phyloP scores from a whole-genome alignment of 352 stramenopile species.

The Phytophthora colocasiae region DNA sequence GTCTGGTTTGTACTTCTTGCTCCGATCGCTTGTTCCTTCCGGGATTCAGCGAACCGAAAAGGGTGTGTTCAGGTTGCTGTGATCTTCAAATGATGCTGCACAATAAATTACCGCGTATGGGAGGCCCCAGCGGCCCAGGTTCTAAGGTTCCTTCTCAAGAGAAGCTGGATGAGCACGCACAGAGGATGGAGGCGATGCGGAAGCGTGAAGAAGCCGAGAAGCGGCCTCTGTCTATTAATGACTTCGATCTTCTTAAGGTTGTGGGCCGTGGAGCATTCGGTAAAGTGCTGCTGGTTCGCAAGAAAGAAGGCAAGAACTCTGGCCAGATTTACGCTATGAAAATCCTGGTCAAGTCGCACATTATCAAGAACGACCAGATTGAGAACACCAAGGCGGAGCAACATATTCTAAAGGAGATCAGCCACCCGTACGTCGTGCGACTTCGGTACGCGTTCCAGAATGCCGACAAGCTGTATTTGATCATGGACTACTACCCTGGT shows the following conservation, averaged over 20 bases:
- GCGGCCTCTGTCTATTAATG: conserved; percentile 83
- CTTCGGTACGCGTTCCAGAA: conserved; percentile 91
- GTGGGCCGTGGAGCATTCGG: conserved; percentile 96
- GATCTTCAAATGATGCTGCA: conserved; percentile 91
- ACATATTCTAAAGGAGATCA: conserved; percentile 92
- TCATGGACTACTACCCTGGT: conserved; percentile 96
- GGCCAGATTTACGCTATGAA: conserved; percentile 95
- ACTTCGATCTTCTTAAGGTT: conserved; percentile 96
- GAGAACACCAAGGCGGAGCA: conserved; percentile 92
- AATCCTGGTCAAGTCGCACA: conserved; percentile 93
- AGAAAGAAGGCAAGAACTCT: conserved; percentile 89
- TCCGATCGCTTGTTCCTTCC: conserved; percentile 88
- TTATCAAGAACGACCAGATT: conserved; percentile 95
- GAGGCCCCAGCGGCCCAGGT: conserved; percentile 23
- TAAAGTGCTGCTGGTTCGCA: conserved; percentile 95
- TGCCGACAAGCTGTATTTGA: conserved; percentile 95
- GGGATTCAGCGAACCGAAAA: conserved; percentile 88
- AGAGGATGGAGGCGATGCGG: conserved; percentile 84
- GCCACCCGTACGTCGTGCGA: conserved; percentile 88
- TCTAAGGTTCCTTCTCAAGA: conserved; percentile 55
- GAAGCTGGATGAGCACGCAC: conserved; percentile 66
- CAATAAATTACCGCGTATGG: conserved; percentile 81
- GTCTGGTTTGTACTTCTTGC: conserved; percentile 84
- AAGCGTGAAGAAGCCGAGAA: conserved; percentile 81
- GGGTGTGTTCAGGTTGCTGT: conserved; percentile 85